Conservation (phyloP, 78 protist genomes). For the Dictyostelium intermedium region DNA sequence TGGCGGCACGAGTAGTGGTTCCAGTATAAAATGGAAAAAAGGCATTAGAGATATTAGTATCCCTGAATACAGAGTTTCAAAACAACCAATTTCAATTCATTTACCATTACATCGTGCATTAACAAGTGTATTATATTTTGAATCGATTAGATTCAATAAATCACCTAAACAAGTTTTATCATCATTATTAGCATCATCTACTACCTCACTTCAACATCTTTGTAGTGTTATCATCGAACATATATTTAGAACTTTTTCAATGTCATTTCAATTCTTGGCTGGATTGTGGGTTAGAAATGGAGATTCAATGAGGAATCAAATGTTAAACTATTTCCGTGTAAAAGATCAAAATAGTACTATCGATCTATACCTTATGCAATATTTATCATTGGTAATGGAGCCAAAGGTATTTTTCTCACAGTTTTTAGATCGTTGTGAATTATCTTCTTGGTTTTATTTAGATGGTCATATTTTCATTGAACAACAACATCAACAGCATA, state of each 20-base stretch:
- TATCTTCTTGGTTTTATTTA: slow-evolving; percentile 25
- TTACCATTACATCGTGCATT: slow-evolving; percentile 37
- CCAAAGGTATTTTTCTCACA: slow-evolving; percentile 21
- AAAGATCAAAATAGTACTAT: not conserved
- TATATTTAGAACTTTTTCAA: not conserved
- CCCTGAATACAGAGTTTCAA: slow-evolving; percentile 32
- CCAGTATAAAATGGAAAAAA: not conserved
- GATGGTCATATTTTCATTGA: slow-evolving; percentile 27
- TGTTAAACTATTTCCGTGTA: not conserved
- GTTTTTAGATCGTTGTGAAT: slow-evolving; percentile 31
- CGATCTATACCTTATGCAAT: slow-evolving; percentile 17
- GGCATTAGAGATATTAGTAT: not conserved
- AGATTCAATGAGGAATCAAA: not conserved
- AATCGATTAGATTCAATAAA: not conserved
- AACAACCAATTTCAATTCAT: slow-evolving; percentile 42
- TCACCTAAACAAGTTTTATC: not conserved
- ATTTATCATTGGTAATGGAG: not conserved
- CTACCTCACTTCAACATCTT: not conserved
- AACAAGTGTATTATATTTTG: not conserved
- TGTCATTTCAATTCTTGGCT: not conserved
- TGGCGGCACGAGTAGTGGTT: not conserved
- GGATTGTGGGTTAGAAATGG: slow-evolving; percentile 50
- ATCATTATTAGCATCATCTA: not conserved
- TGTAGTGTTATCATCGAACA: not conserved
- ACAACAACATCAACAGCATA: not conserved